A percentile compares a stretch with the other conserved stretches of the same genome.
Evolutionary conservation across 225 moss, liverwort and hornwort genomes (phyloP).

Genomic region (Ulota crispa): DNA sequence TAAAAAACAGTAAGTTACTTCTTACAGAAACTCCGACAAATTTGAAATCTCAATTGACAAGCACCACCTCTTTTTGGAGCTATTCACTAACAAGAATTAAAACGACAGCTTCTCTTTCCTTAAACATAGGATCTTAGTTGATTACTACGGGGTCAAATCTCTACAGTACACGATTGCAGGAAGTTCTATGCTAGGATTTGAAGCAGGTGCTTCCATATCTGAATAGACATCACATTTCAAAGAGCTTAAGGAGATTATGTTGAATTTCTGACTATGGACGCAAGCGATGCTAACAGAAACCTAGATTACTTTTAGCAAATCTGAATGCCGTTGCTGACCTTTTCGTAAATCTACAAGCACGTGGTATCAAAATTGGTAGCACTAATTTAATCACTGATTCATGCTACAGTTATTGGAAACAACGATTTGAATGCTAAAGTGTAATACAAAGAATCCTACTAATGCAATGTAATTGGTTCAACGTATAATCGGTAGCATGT

Average conservation of each 20-base stretch:
- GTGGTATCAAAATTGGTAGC: not conserved
- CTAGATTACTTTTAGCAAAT: not conserved
- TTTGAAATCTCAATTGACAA: not conserved
- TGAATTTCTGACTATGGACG: not conserved
- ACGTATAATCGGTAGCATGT: no score
- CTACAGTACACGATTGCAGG: not conserved
- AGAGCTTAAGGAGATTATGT: no score
- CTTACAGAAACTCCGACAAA: not conserved
- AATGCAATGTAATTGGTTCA: no score
- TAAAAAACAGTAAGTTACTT: not conserved
- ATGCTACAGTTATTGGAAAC: not conserved
- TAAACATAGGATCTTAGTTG: not conserved
- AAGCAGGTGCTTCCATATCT: not conserved
- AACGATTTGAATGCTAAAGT: not conserved
- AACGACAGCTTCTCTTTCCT: not conserved
- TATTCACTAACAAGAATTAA: not conserved
- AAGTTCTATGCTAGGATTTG: not conserved
- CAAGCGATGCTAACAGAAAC: not conserved
- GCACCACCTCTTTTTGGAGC: not conserved
- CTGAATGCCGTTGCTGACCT: not conserved
- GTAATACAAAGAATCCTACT: not conserved
- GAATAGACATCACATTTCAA: not conserved
- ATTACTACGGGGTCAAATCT: not conserved
- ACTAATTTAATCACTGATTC: not conserved
- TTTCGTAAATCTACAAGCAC: not conserved